These are phyloP conservation scores for Chaetomium sp. DNA, from an alignment of 2,329 filamentous ascomycete genomes.

Conservation along the genomic window DNA sequence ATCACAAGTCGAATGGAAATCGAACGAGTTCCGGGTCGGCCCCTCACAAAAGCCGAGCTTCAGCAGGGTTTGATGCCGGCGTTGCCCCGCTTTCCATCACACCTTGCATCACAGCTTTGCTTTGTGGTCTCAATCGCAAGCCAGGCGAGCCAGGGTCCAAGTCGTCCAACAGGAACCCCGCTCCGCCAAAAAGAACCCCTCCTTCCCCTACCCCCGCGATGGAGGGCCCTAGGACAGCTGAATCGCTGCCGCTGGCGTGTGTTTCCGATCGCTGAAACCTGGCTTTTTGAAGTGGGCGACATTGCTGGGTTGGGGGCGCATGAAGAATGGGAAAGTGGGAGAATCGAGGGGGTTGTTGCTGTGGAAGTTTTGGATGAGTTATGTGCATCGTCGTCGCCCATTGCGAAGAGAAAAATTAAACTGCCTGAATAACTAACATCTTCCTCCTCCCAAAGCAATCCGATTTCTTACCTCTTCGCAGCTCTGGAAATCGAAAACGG, in stretches of 20 bases:
- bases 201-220: too few relatives aligned
- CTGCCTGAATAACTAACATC: too few relatives aligned
- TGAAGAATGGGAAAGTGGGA: neutral
- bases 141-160: too few relatives aligned
- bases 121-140: too few relatives aligned
- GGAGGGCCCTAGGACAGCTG: conserved; percentile 14
- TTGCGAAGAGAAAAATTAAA: too few relatives aligned
- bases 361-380: too few relatives aligned
- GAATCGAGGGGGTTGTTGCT: neutral
- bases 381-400: too few relatives aligned
- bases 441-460: too few relatives aligned
- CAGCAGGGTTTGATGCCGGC: neutral
- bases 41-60: conserved; percentile 3
- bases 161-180: conserved; percentile 5
- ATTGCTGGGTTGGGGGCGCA: conserved; percentile 2
- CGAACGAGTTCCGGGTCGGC: neutral
- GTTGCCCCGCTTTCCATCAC: conserved; percentile 7
- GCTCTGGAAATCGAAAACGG: too few relatives aligned
- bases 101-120: neutral
- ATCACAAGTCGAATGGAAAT: neutral
- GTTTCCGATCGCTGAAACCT: conserved; percentile 16
- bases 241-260: conserved; percentile 14
- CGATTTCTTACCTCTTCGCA: too few relatives aligned
- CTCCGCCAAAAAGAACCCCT: conserved; percentile 13
- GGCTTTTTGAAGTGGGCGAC: neutral